A percentile compares a stretch with the other conserved stretches of the same genome.
These are phyloP conservation scores for Tilletia caries DNA, from an alignment of 1,284 basidiomycete species.

Conservation along the genomic window DNA sequence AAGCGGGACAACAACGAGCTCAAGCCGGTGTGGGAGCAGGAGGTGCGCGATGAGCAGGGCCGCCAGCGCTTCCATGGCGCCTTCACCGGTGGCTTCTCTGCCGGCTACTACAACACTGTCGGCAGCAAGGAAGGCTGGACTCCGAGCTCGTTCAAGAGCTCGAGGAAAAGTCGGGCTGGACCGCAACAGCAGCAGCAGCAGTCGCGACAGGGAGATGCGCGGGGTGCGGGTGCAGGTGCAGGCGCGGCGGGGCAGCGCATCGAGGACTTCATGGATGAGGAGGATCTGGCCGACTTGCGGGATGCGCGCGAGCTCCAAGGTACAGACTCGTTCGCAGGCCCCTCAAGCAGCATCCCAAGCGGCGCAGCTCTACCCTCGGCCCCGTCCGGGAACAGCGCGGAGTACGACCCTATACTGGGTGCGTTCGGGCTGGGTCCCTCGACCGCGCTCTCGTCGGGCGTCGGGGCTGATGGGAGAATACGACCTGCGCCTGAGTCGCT, in stretches of 20 bases:
- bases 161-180: slow-evolving; percentile 62
- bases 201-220: too few species aligned
- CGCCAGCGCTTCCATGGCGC: slow-evolving; percentile 88
- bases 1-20: slow-evolving; percentile 84
- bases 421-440: slow-evolving; percentile 60
- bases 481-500: slow-evolving; percentile 10
- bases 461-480: slow-evolving; percentile 53
- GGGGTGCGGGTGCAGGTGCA: slow-evolving; percentile 54
- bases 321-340: slow-evolving; percentile 16
- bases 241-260: slow-evolving; percentile 61
- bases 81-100: slow-evolving; percentile 95
- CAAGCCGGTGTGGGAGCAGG: slow-evolving; percentile 95
- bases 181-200: too few species aligned
- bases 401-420: slow-evolving; percentile 25
- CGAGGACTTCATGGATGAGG: slow-evolving; percentile 98
- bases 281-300: slow-evolving; percentile 78
- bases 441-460: slow-evolving; percentile 49
- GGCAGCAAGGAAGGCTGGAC: slow-evolving; percentile 98
- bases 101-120: slow-evolving; percentile 94
- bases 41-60: slow-evolving; percentile 91
- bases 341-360: not conserved
- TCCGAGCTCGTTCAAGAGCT: slow-evolving; percentile 69
- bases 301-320: slow-evolving; percentile 65
- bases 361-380: not conserved
- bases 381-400: too few species aligned